A percentile compares a stretch with the other conserved stretches of the same genome.
Evolutionary conservation across 257 asterid species (phyloP).

Genomic region (Galeopsis tetrahit): DNA sequence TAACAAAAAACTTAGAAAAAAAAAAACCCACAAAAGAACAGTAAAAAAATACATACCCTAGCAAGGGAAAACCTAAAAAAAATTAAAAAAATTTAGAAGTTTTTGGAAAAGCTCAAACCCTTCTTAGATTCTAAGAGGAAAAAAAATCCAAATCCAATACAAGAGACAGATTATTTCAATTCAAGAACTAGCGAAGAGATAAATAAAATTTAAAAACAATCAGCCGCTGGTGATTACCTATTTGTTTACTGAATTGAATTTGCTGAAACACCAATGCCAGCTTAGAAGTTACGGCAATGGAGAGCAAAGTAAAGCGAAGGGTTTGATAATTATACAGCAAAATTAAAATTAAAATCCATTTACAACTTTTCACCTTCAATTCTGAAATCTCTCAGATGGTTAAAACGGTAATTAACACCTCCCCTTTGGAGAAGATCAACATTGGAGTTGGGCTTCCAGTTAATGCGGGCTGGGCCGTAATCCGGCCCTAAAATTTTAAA

Average conservation of each 20-base stretch:
- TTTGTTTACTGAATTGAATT: constrained; percentile 6
- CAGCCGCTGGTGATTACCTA: constrained; percentile 18
- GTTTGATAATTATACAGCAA: constrained; percentile 31
- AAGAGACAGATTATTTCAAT: neutral
- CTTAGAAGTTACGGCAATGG: constrained; percentile 17
- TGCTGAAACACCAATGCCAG: constrained; percentile 24
- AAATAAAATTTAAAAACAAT: neutral
- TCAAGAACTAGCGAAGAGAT: neutral
- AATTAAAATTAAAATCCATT: neutral
- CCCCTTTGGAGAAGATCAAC: neutral
- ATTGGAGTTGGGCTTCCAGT: constrained; percentile 20
- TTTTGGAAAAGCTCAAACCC: neutral
- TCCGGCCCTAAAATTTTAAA: neutral
- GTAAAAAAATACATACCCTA: neutral
- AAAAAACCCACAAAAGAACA: neutral
- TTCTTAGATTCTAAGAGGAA: constrained; percentile 1
- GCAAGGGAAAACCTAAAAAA: neutral
- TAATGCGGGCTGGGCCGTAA: constrained; percentile 24
- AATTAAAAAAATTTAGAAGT: neutral
- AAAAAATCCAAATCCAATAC: neutral
- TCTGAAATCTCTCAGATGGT: constrained; percentile 28
- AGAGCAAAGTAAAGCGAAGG: constrained; percentile 27
- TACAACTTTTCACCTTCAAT: constrained; percentile 24
- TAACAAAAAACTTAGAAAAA: neutral
- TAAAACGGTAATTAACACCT: constrained; percentile 12